Evolutionary conservation across 139 green algal species (phyloP).

Genomic region (Pleodorina starrii): DNA sequence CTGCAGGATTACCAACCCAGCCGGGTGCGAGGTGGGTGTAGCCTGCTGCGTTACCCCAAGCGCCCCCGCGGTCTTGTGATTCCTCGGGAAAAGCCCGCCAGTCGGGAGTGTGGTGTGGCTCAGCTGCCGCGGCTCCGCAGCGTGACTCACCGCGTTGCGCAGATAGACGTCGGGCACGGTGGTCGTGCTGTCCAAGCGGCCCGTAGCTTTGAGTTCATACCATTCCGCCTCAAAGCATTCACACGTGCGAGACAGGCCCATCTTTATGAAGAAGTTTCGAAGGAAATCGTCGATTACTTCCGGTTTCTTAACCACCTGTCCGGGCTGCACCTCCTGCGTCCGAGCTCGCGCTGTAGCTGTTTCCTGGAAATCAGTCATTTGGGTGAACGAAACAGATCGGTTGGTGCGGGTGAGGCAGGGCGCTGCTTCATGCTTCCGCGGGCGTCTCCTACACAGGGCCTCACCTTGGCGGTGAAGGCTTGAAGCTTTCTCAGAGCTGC

Average conservation of each 20-base stretch:
- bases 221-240: slow-evolving; percentile 92
- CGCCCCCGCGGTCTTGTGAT: too few species aligned
- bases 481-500: slow-evolving; percentile 78
- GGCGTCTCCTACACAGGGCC: neutral
- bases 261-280: slow-evolving; percentile 89
- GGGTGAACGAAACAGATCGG: too few species aligned
- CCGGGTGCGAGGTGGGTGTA: too few species aligned
- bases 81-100: too few species aligned
- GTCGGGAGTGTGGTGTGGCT: too few species aligned
- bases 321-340: slow-evolving; percentile 19
- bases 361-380: too few species aligned
- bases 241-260: slow-evolving; percentile 76
- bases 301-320: slow-evolving; percentile 62
- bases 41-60: too few species aligned
- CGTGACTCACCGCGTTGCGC: slow-evolving; percentile 71
- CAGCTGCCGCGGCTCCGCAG: too few species aligned
- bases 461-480: slow-evolving; percentile 69
- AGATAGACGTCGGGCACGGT: slow-evolving; percentile 83
- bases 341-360: neutral
- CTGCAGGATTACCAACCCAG: too few species aligned
- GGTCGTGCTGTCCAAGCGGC: slow-evolving; percentile 59
- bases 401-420: too few species aligned
- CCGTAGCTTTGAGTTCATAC: slow-evolving; percentile 86
- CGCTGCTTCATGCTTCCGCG: neutral
- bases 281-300: slow-evolving; percentile 93